Conservation (phyloP, 495 filamentous ascomycete species). For the Penicillium malachiteum region DNA sequence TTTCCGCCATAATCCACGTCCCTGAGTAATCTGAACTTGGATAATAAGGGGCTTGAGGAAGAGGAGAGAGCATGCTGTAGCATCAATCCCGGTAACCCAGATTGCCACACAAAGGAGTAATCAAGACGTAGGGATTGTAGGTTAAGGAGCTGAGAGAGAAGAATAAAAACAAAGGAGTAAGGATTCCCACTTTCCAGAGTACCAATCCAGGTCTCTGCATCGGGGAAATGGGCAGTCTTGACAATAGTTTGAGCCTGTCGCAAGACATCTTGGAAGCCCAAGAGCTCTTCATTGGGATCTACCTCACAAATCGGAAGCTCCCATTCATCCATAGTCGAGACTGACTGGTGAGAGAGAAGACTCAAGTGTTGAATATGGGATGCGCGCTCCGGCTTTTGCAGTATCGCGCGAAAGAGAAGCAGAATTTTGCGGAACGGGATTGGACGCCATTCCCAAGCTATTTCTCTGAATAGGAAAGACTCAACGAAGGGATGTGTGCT, state of each 20-base stretch:
- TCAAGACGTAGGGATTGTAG: slow-evolving; percentile 7
- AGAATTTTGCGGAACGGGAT: slow-evolving; percentile 7
- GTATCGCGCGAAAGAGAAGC: slow-evolving; percentile 8
- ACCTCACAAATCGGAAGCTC: slow-evolving; percentile 4
- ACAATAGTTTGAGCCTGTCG: slow-evolving; percentile 9
- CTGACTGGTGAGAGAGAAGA: slow-evolving; percentile 7
- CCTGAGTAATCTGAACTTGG: slow-evolving; percentile 5
- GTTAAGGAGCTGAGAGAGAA: slow-evolving; percentile 14
- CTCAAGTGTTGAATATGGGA: slow-evolving; percentile 6
- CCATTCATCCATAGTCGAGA: slow-evolving; percentile 5
- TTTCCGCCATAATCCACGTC: slow-evolving; percentile 10
- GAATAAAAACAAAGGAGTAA: slow-evolving; percentile 11
- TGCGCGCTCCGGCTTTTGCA: slow-evolving; percentile 7
- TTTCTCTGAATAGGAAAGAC: slow-evolving; percentile 1
- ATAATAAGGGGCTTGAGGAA: slow-evolving; percentile 2
- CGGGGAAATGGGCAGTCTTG: slow-evolving; percentile 4
- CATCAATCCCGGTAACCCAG: slow-evolving; percentile 15
- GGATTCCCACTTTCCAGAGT: slow-evolving; percentile 12
- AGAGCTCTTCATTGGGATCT: slow-evolving; percentile 5
- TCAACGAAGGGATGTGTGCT: slow-evolving; percentile 1
- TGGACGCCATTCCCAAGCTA: slow-evolving; percentile 8
- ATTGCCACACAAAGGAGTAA: slow-evolving; percentile 17
- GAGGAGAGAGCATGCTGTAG: slow-evolving; percentile 11
- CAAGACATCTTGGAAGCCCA: slow-evolving; percentile 9
- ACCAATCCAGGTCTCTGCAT: slow-evolving; percentile 6